A percentile compares a stretch with the other conserved stretches of the same genome.
Evolutionary conservation across 2,329 filamentous ascomycete species (phyloP).

Genomic region (Cercospora beticola): DNA sequence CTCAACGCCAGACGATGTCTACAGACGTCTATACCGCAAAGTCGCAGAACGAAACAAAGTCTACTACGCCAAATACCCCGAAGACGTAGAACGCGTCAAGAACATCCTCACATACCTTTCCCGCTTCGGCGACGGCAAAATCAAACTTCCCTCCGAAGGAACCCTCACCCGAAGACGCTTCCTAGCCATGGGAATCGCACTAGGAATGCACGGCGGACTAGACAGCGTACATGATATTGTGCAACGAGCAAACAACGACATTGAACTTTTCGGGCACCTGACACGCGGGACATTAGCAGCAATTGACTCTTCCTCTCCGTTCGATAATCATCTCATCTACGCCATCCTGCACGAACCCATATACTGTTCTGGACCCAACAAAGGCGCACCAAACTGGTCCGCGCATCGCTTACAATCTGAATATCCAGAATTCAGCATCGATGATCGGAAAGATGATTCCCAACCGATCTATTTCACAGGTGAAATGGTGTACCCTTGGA

Average conservation of each 20-base stretch:
- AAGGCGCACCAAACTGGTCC: slow-evolving; percentile 68
- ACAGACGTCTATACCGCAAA: slow-evolving; percentile 67
- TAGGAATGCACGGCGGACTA: slow-evolving; percentile 77
- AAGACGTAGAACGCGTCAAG: slow-evolving; percentile 69
- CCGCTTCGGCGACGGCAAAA: slow-evolving; percentile 54
- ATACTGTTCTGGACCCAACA: slow-evolving; percentile 65
- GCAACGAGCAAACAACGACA: slow-evolving; percentile 67
- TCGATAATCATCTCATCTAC: slow-evolving; percentile 79
- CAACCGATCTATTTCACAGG: slow-evolving; percentile 76
- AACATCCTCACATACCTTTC: slow-evolving; percentile 65
- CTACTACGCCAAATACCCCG: slow-evolving; percentile 83
- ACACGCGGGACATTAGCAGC: slow-evolving; percentile 68
- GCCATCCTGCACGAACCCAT: slow-evolving; percentile 83
- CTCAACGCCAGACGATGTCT: slow-evolving; percentile 70
- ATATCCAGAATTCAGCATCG: slow-evolving; percentile 50
- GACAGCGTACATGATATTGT: slow-evolving; percentile 74
- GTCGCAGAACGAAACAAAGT: slow-evolving; percentile 69
- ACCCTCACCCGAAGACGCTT: slow-evolving; percentile 71
- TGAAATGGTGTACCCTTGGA: slow-evolving; percentile 87
- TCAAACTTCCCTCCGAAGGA: slow-evolving; percentile 71
- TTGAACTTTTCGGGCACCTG: slow-evolving; percentile 73
- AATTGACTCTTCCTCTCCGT: slow-evolving; percentile 66
- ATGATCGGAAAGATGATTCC: slow-evolving; percentile 35
- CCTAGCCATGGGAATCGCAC: slow-evolving; percentile 71
- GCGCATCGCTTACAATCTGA: slow-evolving; percentile 62